Evolutionary conservation across 2,329 filamentous ascomycete genomes (phyloP), one percentile per base, ranked within the genome.

Genomic region (Fusarium tuaranense): DNA sequence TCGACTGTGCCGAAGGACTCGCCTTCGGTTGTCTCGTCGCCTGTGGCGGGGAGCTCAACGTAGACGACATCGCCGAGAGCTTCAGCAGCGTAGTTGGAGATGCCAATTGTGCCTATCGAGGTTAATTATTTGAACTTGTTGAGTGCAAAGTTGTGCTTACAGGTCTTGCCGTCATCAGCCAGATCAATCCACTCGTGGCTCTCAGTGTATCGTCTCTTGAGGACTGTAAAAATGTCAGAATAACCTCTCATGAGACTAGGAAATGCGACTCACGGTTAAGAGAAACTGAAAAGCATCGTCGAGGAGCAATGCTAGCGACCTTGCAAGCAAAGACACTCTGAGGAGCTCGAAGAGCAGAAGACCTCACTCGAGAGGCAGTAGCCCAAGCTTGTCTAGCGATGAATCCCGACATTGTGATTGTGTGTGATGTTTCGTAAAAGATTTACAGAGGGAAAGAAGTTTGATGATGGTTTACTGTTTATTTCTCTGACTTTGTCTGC

Each of bases 171-270:
- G 82, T 95, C 92, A 8, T 65, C 48, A 7, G 73, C 91, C 60
- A 97, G 85, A 83, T 97, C 93, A 81, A 98, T 90, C 95, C 95
- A 98, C 87, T 98, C 95, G 87, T 98, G 95, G 81, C 97, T 95
- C 82, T 95, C 91, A 66, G 95, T 97, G 87, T 96, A 98, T 83
- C 71, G 71, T 48, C 72, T 78, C 18, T 72, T 71, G 5, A 76
- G 68, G 18, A 70, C 77, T 79, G n/a, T 16, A 2, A 34, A 34
- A 22, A 39, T 34, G 41, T 67, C 30, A 67, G 64, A 27, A 51
- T 38, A 32, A 13, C 25, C 51, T 22, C 48, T 65, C 32, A 53
- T 5, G 2, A 22, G 3, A 3, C 5, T 5, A 25, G 27, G 10
- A 10, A 39, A 4, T 60, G 25, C 20, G 36, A 67, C 76, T 53